Evolutionary conservation across 108 stramenopile species (phyloP).

Genomic region (Nannochloropsis gaditana): DNA sequence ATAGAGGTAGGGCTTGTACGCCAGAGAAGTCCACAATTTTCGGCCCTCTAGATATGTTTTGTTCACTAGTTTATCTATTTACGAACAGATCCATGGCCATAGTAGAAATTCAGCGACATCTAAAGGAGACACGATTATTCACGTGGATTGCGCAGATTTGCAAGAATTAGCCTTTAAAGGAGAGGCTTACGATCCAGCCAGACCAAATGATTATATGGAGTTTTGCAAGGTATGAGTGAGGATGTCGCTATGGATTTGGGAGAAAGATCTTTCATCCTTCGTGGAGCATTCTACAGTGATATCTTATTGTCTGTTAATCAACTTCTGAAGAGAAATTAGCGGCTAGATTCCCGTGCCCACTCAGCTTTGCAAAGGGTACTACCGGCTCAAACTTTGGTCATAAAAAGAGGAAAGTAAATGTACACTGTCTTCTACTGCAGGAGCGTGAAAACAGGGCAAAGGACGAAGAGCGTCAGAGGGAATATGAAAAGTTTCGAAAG

Average conservation of each 20-base stretch:
- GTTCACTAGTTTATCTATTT: not conserved
- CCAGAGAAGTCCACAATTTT: not conserved
- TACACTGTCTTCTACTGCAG: not conserved
- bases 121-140: not conserved
- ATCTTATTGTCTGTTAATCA: no score
- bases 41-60: no score
- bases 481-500: constrained; percentile 36
- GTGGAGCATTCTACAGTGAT: no score
- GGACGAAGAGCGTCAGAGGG: constrained; percentile 43
- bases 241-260: not conserved
- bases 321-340: no score
- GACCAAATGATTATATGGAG: constrained; percentile 51
- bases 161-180: not conserved
- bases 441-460: constrained; percentile 39
- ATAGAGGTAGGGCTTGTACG: not conserved
- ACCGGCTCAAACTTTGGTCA: no score
- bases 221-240: constrained; percentile 37
- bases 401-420: no score
- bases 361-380: no score
- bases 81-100: not conserved
- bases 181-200: constrained; percentile 48
- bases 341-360: no score
- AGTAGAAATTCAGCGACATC: not conserved
- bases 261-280: not conserved
- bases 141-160: not conserved